phyloP scores from a whole-genome alignment of 768 basidiomycete species.

The Lactifluus pinguis region DNA sequence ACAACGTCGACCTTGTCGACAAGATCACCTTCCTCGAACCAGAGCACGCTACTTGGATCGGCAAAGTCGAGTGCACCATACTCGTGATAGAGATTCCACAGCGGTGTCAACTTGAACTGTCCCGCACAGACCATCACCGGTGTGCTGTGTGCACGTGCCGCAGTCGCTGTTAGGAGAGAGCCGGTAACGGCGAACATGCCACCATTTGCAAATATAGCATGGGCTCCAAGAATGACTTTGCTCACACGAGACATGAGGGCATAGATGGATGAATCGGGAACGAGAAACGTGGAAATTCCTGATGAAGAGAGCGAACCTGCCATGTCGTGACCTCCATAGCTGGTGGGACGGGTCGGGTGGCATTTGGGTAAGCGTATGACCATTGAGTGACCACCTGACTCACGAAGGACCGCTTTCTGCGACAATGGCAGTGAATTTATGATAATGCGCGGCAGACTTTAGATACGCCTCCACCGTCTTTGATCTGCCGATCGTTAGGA shows the following conservation, averaged over 20 bases:
- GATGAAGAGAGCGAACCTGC: conserved; percentile 70
- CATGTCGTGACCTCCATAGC: conserved; percentile 80
- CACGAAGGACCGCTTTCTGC: conserved; percentile 93
- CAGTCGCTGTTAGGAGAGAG: conserved; percentile 74
- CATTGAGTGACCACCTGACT: conserved; percentile 24
- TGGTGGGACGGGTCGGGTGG: conserved; percentile 24
- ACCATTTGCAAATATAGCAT: conserved; percentile 94
- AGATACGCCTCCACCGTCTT: conserved; percentile 90
- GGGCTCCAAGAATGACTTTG: conserved; percentile 91
- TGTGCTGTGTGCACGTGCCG: conserved; percentile 82
- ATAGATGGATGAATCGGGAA: conserved; percentile 93
- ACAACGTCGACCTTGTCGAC: conserved; percentile 87
- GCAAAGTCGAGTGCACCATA: conserved; percentile 80
- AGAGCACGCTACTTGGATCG: conserved; percentile 53
- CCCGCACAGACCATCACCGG: conserved; percentile 92
- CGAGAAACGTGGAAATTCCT: conserved; percentile 90
- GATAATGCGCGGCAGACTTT: conserved; percentile 78
- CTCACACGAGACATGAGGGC: conserved; percentile 95
- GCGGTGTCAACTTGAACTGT: conserved; percentile 91
- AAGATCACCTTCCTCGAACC: conserved; percentile 68
- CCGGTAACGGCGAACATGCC: conserved; percentile 90
- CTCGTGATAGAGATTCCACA: conserved; percentile 83
- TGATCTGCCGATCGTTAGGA: conserved; percentile 89
- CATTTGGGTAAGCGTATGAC: neutral
- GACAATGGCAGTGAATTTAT: conserved; percentile 94